phyloP scores from a whole-genome alignment of 768 basidiomycete species.

The Holtermanniella nyarrowii region DNA sequence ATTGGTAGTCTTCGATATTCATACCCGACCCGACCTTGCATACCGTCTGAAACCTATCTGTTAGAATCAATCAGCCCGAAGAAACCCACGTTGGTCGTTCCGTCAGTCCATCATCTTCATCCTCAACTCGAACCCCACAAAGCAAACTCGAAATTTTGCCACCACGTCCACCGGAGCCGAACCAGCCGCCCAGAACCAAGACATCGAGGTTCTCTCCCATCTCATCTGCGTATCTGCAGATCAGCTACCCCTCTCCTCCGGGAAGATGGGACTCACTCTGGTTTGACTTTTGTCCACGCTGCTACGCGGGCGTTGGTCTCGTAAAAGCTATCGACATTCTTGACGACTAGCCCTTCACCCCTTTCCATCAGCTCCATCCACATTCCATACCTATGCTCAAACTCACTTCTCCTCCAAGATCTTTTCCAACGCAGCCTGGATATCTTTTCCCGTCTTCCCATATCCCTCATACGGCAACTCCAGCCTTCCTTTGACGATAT shows the following conservation, averaged over 20 bases:
- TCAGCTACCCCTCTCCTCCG: too few species aligned
- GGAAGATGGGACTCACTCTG: constrained; percentile 24
- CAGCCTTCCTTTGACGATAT: constrained; percentile 59
- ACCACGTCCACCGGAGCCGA: constrained; percentile 72
- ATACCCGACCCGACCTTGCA: constrained; percentile 84
- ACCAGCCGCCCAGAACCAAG: constrained; percentile 58
- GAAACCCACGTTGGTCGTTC: constrained; percentile 53
- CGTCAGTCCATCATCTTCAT: constrained; percentile 47
- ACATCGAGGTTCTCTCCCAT: constrained; percentile 28
- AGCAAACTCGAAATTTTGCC: constrained; percentile 84
- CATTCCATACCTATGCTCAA: background rate
- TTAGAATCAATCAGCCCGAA: background rate
- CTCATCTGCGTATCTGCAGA: constrained; percentile 38
- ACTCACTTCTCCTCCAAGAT: constrained; percentile 57
- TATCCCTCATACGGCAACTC: constrained; percentile 65
- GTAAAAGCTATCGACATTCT: constrained; percentile 71
- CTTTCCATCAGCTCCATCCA: constrained; percentile 39
- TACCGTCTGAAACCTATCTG: constrained; percentile 66
- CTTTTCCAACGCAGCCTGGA: constrained; percentile 66
- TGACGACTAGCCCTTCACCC: constrained; percentile 89
- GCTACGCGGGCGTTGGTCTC: constrained; percentile 73
- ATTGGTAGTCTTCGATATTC: constrained; percentile 72
- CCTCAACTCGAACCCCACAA: constrained; percentile 76
- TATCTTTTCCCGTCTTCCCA: constrained; percentile 70
- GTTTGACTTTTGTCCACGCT: constrained; percentile 81